Conservation (phyloP, 768 basidiomycete genomes). For the Termitomyces sp. region DNA sequence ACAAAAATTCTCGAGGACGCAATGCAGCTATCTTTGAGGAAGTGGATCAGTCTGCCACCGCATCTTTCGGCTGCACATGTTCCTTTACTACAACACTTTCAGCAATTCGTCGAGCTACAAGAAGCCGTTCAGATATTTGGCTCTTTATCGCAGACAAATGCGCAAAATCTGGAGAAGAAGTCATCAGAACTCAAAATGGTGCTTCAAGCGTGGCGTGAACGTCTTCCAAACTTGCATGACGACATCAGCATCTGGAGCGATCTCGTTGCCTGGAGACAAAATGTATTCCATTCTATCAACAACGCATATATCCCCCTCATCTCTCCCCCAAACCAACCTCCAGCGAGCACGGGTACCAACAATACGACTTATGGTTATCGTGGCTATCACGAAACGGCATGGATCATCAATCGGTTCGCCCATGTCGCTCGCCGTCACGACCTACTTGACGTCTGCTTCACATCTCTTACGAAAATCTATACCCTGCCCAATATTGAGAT, state of each 20-base stretch:
- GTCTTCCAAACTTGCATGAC: slow-evolving; percentile 91
- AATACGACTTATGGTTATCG: slow-evolving; percentile 86
- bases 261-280: slow-evolving; percentile 98
- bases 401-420: slow-evolving; percentile 99
- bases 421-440: slow-evolving; percentile 98
- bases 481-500: slow-evolving; percentile 99
- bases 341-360: slow-evolving; percentile 38
- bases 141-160: slow-evolving; percentile 80
- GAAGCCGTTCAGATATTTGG: slow-evolving; percentile 95
- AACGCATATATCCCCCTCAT: slow-evolving; percentile 94
- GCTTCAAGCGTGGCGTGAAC: slow-evolving; percentile 94
- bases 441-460: slow-evolving; percentile 93
- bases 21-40: slow-evolving; percentile 92
- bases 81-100: slow-evolving; percentile 94
- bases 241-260: slow-evolving; percentile 99
- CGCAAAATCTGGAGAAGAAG: slow-evolving; percentile 88
- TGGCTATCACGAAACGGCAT: slow-evolving; percentile 98
- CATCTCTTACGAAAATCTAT: slow-evolving; percentile 94
- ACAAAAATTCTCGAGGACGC: slow-evolving; percentile 88
- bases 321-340: slow-evolving; percentile 43
- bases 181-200: slow-evolving; percentile 95
- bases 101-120: slow-evolving; percentile 96
- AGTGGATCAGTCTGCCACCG: slow-evolving; percentile 88
- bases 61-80: slow-evolving; percentile 90
- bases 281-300: slow-evolving; percentile 96